Base-by-base conservation (phyloP, 2,329 filamentous ascomycete genomes). In the Microcyclospora tardicrescens region DNA sequence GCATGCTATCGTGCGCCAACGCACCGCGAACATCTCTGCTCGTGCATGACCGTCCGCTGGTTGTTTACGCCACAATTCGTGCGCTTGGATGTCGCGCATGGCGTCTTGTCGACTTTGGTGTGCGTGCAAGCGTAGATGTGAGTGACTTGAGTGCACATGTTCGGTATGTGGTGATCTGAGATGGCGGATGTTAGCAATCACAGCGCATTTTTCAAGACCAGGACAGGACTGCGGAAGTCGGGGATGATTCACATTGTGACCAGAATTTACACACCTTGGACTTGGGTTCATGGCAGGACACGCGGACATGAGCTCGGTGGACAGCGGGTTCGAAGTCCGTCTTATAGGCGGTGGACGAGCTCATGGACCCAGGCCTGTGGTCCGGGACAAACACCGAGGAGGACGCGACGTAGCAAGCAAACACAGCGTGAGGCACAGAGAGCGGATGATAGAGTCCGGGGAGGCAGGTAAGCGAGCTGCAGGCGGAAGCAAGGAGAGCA, bases 111-210 rank as follows among this genome's bases (percentile, higher is more conserved):
- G 35, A 55, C 50, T 30, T 58, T 55, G 42, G 58, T 56, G 51
- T 68, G 65, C 48, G 62, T 63, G 53, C 66, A 69, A 48, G 58
- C 56, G 53, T 68, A 69, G 38, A 55, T 52, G 57, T 68, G 65
- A 47, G 65, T 58, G 46, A 68, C 59, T 51, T 63, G 57, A 41
- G 60, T 65, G 54, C 66, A 69, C 65, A 68, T 68, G 31, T 33
- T 51, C 39, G 41, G 37, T 10, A 15, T 13, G 30, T 32, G 14
- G 12, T 6, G 30, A 32, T 24, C 19, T 15, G 30, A 10, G 10
- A 32, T 32, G 30, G 30, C 14, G 19, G 8, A 24, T 32, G 30
- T 15, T 10, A n/a, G 30, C 30, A 32, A 32, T 15, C 12, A 10
- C 12, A 6, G 4, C 6, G 30, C 30, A n/a, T 15, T 10, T 32